These are phyloP conservation scores for Camelina sativa DNA, from an alignment of 345 rosid species.

Conservation along the genomic window DNA sequence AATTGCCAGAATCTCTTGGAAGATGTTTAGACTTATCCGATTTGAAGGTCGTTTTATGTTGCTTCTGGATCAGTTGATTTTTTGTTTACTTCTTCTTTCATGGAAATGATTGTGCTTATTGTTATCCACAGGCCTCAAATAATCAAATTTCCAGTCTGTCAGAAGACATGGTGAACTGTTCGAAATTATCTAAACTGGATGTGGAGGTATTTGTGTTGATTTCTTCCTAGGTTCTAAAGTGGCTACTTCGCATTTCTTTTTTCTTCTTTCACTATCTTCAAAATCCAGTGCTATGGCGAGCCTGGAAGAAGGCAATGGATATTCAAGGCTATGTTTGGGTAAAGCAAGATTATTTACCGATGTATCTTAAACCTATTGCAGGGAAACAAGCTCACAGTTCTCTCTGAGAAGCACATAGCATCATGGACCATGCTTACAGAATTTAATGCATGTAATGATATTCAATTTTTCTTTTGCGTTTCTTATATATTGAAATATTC, in stretches of 20 bases:
- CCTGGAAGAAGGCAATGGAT: conserved; percentile 18
- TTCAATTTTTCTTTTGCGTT: conserved; percentile 2
- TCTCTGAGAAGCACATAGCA: conserved; percentile 63
- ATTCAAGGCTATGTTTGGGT: neutral
- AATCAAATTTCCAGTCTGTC: conserved; percentile 69
- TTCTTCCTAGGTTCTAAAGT: neutral
- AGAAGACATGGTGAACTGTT: conserved; percentile 72
- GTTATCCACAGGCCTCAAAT: conserved; percentile 69
- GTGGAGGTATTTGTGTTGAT: conserved; percentile 63
- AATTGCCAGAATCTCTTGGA: conserved; percentile 78
- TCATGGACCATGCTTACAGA: conserved; percentile 85
- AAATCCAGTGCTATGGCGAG: neutral
- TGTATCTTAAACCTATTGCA: conserved; percentile 42
- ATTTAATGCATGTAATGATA: conserved; percentile 75
- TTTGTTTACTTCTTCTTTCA: conserved; percentile 1
- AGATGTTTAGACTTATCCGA: conserved; percentile 77
- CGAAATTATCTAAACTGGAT: conserved; percentile 73
- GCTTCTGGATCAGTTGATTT: conserved; percentile 30
- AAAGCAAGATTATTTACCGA: conserved; percentile 13
- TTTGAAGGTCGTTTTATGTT: conserved; percentile 65
- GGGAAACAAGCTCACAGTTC: conserved; percentile 79
- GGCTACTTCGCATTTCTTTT: conserved; percentile 7
- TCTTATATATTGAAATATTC: conserved; percentile 14
- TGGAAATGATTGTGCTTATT: conserved; percentile 31
- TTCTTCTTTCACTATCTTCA: conserved; percentile 22